Percentiles rank a stretch among this genome's conserved stretches.
Evolutionary conservation across 2,329 filamentous ascomycete genomes (phyloP).

Genomic region (Decorospora gaudefroyi): DNA sequence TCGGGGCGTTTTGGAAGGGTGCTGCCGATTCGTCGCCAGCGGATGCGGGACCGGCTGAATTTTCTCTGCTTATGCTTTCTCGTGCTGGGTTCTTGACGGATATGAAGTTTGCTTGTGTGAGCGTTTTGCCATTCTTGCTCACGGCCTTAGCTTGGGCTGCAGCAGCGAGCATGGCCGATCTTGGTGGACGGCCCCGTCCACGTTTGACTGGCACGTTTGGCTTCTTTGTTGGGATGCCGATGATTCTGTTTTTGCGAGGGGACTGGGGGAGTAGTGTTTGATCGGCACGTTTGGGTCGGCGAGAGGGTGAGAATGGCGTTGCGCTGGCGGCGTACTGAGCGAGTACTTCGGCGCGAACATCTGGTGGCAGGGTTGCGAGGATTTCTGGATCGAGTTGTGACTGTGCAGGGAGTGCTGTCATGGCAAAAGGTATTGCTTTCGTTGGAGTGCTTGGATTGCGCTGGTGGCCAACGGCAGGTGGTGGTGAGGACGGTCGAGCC

Average conservation of each 20-base stretch:
- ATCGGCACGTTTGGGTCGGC: slow-evolving; percentile 42
- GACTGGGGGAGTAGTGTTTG: slow-evolving; percentile 47
- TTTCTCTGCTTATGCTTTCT: slow-evolving; percentile 18
- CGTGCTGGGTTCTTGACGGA: slow-evolving; percentile 39
- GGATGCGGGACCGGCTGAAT: slow-evolving; percentile 11
- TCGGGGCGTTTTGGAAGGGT: not conserved
- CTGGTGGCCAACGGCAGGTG: slow-evolving; percentile 20
- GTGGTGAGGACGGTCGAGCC: slow-evolving; percentile 36
- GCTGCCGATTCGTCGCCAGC: slow-evolving; percentile 19
- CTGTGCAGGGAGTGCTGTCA: slow-evolving; percentile 60
- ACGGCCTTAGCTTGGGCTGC: slow-evolving; percentile 56
- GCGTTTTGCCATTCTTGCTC: slow-evolving; percentile 40
- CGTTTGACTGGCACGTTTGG: slow-evolving; percentile 67
- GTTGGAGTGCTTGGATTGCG: slow-evolving; percentile 19
- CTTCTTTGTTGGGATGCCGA: slow-evolving; percentile 57
- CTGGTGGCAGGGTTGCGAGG: slow-evolving; percentile 79
- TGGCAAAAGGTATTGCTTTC: slow-evolving; percentile 30
- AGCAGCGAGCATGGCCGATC: slow-evolving; percentile 48
- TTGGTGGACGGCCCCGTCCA: slow-evolving; percentile 58
- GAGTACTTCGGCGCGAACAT: slow-evolving; percentile 82
- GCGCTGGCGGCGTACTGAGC: slow-evolving; percentile 63
- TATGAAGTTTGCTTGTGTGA: slow-evolving; percentile 78
- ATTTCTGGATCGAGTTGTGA: slow-evolving; percentile 85
- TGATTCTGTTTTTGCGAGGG: slow-evolving; percentile 58
- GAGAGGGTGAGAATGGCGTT: slow-evolving; percentile 38